Percentiles rank a stretch among this genome's conserved stretches.
These are phyloP conservation scores for Urtica urens DNA, from an alignment of 306 rosid genomes.

Conservation along the genomic window DNA sequence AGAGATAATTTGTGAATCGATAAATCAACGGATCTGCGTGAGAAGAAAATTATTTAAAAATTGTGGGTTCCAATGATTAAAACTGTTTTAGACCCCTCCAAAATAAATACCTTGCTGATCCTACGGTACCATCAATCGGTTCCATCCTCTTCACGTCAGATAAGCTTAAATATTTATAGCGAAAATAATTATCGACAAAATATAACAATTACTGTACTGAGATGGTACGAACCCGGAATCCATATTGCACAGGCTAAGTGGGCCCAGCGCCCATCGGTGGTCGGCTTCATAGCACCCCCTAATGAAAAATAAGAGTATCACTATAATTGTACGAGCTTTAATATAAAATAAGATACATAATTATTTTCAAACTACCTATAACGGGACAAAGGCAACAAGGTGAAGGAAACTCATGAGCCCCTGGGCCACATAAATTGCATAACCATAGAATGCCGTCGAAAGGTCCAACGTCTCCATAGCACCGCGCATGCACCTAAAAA, in stretches of 20 bases:
- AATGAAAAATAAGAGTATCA: constrained; percentile 21
- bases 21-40: no score
- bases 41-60: no score
- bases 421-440: constrained; percentile 88
- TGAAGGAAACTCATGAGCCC: constrained; percentile 58
- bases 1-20: no score
- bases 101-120: constrained; percentile 66
- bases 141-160: constrained; percentile 95
- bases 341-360: constrained; percentile 12
- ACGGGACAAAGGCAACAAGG: constrained; percentile 96
- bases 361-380: constrained; percentile 43
- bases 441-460: constrained; percentile 84
- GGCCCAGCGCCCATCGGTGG: constrained; percentile 98
- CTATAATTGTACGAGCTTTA: constrained; percentile 12
- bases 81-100: no score
- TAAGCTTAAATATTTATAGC: constrained; percentile 42
- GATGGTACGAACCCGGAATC: constrained; percentile 88
- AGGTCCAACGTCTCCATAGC: constrained; percentile 94
- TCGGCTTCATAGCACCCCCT: constrained; percentile 99
- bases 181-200: constrained; percentile 1
- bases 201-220: constrained; percentile 10
- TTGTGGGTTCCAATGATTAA: no score
- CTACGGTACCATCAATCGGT: constrained; percentile 92
- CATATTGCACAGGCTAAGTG: constrained; percentile 99
- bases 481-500: constrained; percentile 84